Percentiles rank a stretch among this genome's conserved stretches.
phyloP scores from a whole-genome alignment of 225 moss, liverwort and hornwort species.

The Climacium dendroides region DNA sequence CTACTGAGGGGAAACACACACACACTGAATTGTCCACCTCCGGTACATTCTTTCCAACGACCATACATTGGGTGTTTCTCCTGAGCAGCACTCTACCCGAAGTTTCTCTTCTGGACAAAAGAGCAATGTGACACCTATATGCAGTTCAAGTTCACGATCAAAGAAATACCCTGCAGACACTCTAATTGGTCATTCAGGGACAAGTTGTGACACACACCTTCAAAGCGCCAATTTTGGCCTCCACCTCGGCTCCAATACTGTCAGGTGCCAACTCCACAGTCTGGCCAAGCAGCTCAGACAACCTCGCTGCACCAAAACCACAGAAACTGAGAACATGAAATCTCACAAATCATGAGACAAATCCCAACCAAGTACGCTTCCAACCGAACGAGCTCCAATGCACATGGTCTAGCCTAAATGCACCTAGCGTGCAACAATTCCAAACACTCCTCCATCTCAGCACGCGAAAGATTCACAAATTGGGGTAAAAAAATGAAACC shows the following conservation, averaged over 20 bases:
- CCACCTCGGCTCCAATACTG: conserved; percentile 62
- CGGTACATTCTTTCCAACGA: not conserved
- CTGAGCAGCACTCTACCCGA: not conserved
- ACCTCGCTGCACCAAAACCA: conserved; percentile 17
- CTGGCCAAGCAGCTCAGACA: conserved; percentile 51
- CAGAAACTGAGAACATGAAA: not conserved
- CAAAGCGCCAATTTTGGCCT: conserved; percentile 51
- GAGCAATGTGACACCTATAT: not conserved
- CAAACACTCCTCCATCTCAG: not conserved
- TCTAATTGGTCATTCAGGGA: not conserved
- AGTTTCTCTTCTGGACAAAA: not conserved
- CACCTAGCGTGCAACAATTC: not conserved
- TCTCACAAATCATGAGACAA: not conserved
- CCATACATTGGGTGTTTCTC: not conserved
- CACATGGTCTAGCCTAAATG: not conserved
- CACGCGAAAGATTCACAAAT: not conserved
- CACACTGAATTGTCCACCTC: not conserved
- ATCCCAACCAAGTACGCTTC: not conserved
- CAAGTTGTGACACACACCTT: conserved; percentile 21
- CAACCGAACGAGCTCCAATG: not conserved
- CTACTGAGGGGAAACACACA: not conserved
- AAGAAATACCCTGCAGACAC: not conserved
- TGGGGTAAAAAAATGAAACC: not conserved
- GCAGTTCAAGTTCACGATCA: not conserved
- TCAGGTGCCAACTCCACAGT: conserved; percentile 74